phyloP scores from a whole-genome alignment of 345 rosid genomes.

The Cochlearia excelsa region DNA sequence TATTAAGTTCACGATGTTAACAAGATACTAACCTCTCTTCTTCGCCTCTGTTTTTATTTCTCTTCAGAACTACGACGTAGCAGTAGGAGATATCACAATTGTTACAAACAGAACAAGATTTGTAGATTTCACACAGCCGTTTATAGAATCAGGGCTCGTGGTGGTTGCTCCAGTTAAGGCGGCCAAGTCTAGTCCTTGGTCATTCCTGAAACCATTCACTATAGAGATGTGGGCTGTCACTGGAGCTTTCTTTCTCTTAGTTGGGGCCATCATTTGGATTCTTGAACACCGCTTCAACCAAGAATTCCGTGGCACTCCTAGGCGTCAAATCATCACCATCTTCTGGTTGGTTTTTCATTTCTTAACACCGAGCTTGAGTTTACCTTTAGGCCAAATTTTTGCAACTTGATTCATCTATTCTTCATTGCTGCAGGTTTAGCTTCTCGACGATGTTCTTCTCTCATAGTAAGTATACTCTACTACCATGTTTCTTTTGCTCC shows the following conservation, averaged over 20 bases:
- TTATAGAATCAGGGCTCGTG: conserved; percentile 75
- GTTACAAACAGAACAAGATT: conserved; percentile 73
- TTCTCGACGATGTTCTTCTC: conserved; percentile 99
- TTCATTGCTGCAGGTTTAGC: conserved; percentile 75
- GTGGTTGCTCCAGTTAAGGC: conserved; percentile 77
- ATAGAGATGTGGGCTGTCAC: conserved; percentile 90
- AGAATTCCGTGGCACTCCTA: conserved; percentile 89
- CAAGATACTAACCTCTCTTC: conserved; percentile 21
- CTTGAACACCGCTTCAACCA: conserved; percentile 85
- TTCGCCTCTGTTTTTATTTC: not conserved
- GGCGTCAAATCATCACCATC: conserved; percentile 77
- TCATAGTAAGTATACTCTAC: conserved; percentile 57
- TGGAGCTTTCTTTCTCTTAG: conserved; percentile 74
- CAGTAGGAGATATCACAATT: conserved; percentile 81
- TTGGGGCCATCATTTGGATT: conserved; percentile 94
- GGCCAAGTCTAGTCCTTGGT: conserved; percentile 80
- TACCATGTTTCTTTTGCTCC: not conserved
- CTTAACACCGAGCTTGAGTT: conserved; percentile 21
- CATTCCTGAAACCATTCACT: conserved; percentile 94
- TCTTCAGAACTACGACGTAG: conserved; percentile 77
- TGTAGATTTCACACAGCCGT: conserved; percentile 95
- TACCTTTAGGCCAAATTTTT: conserved; percentile 3
- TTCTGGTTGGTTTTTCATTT: conserved; percentile 60
- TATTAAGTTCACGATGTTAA: conserved; percentile 11
- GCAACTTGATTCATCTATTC: conserved; percentile 7